These are phyloP conservation scores for Cyclostephanos tholiformis DNA, from an alignment of 108 stramenopile genomes.

Conservation along the genomic window DNA sequence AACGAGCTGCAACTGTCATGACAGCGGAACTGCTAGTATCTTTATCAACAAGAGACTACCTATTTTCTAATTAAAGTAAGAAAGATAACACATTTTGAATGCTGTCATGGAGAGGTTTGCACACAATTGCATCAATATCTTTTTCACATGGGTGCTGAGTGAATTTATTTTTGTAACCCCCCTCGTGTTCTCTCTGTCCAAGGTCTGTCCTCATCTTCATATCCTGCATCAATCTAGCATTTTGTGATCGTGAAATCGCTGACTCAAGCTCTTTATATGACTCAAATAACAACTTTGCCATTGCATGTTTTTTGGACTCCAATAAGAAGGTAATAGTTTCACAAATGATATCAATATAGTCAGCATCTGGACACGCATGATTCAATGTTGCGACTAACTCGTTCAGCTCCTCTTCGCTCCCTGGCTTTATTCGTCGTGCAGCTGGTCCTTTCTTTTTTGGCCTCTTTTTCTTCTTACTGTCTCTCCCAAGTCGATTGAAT, in stretches of 20 bases:
- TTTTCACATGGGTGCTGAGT: constrained; percentile 61
- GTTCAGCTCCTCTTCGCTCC: constrained; percentile 80
- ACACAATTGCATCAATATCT: constrained; percentile 55
- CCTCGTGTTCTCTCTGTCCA: constrained; percentile 40
- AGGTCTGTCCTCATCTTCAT: constrained; percentile 34
- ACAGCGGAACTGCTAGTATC: no score
- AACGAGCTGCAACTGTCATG: no score
- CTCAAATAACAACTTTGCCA: constrained; percentile 54
- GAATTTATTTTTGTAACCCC: constrained; percentile 30
- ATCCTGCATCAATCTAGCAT: constrained; percentile 35
- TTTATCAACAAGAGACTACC: not conserved
- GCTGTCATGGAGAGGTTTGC: constrained; percentile 41
- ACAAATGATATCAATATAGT: constrained; percentile 53
- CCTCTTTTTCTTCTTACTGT: constrained; percentile 77
- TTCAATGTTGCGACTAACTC: constrained; percentile 57
- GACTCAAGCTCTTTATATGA: constrained; percentile 51
- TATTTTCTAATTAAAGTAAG: constrained; percentile 10
- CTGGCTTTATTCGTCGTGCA: constrained; percentile 63
- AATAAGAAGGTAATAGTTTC: constrained; percentile 74
- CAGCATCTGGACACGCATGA: constrained; percentile 51
- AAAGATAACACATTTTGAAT: constrained; percentile 33
- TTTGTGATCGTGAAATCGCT: constrained; percentile 41
- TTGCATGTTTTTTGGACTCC: constrained; percentile 44
- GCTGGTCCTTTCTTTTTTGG: constrained; percentile 53
- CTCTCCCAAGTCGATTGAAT: constrained; percentile 70